Evolutionary conservation across 169 alveolate species (phyloP), one percentile per base, ranked within the genome.

Genomic region (Nephromyces sp.): DNA sequence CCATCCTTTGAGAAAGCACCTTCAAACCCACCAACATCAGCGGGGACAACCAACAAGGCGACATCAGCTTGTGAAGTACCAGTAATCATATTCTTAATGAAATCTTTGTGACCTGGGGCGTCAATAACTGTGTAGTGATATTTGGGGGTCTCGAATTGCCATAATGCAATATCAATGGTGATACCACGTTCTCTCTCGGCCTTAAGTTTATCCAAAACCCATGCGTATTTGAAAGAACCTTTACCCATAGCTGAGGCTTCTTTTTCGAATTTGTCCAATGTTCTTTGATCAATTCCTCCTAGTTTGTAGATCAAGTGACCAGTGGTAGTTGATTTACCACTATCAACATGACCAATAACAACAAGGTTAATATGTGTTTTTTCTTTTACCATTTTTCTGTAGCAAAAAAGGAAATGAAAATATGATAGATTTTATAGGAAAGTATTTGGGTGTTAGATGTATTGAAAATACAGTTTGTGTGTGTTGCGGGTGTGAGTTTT

Each of bases 81-180:
- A 52, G 98, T 94, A 87, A 97, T 97, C 99, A 95, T 95, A 90
- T 97, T 97, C 91, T 95, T 95, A 84, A 97, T 95, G 92, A 94
- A 97, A 84, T 95, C 98, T 74, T 98, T 86, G 79, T 97, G 99
- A 52, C 99, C 99, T 61, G 99, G 99, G 74, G 99, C 98, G 89
- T 97, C 99, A 81, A 97, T 95, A 85, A 95, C 96, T 75, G 99
- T 95, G 96, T 89, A 96, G 92, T 92, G 91, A 85, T 88, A 91
- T 82, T 92, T 93, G 61, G 91, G 94, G 66, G 99, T 94, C 86
- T 94, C 97, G 93, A 96, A 93, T 90, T 96, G 92, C 98, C 97
- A 91, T 81, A 92, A 87, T 70, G 98, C 93, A 76, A 94, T 92
- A 82, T 95, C 98, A 75, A 97, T 95, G 77, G 99, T 96, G 81